Base-by-base conservation (phyloP, 768 basidiomycete genomes). In the Termitomyces bulborhizus region DNA sequence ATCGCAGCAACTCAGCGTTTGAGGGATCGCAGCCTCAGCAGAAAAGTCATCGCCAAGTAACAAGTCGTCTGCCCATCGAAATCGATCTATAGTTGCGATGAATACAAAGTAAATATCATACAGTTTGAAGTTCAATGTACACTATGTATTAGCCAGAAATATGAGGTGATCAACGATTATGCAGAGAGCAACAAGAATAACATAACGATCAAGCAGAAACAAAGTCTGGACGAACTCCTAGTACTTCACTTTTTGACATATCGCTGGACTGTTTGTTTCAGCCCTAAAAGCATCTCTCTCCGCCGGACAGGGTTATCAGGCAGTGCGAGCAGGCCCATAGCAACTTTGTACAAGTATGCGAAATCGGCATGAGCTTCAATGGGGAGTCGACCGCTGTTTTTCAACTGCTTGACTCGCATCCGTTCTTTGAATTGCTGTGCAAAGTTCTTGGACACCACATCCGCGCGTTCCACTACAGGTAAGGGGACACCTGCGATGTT, bases 401-500 rank as follows among this genome's bases (percentile, higher is more conserved):
- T 67, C n/a, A n/a, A n/a, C 69, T 88, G 74, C 65, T 84, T 84
- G 57, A 79, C 76, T 63, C 90, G 81, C 51, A 91, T n/a, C n/a
- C n/a, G n/a, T n/a, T n/a, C n/a, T n/a, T n/a, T n/a, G 77, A 98
- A 98, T 62, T 94, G 84, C 60, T 82, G 73, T 1, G 93, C 90
- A 66, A 95, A 95, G 63, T 90, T 85, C 51, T 82, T 82, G 13
- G 95, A 97, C 46, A 98, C 83, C 26, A 81, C 69, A 60, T 94
- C 93, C 97, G 84, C 97, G 3, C 97, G 84, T 57, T 88, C 78
- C 40, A 99, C 93, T 15, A n/a, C 90, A 7, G 81, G 76, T 13
- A n/a, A 66, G 1, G 94, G 93, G 0, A 98, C 93, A 5, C 96
- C 97, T 3, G 96, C 97, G 44, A 99, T 79, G 61, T 87, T 90